Evolutionary conservation across 31 red algal genomes (phyloP).

Genomic region (Asparagopsis taxiformis): DNA sequence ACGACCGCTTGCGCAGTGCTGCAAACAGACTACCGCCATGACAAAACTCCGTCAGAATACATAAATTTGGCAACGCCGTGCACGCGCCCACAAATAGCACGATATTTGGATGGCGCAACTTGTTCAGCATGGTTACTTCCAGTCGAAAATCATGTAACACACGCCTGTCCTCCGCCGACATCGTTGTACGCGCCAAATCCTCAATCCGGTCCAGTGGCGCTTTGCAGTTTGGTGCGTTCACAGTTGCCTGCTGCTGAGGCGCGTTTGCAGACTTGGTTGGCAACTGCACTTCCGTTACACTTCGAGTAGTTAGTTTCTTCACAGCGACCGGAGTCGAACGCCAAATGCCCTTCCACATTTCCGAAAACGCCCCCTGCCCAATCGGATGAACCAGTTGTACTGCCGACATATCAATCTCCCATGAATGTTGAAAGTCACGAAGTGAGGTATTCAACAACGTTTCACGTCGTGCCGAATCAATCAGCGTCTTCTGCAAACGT

Average conservation of each 20-base stretch:
- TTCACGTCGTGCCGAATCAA: conserved; percentile 68
- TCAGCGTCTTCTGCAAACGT: conserved; percentile 66
- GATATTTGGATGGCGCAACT: conserved; percentile 94
- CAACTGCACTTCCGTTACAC: not conserved
- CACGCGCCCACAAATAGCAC: conserved; percentile 92
- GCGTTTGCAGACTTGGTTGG: not conserved
- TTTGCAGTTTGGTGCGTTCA: conserved; percentile 1
- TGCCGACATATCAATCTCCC: conserved; percentile 85
- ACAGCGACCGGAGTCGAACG: conserved; percentile 85
- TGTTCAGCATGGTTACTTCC: conserved; percentile 93
- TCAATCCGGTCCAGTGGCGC: conserved; percentile 10
- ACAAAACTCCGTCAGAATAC: conserved; percentile 98
- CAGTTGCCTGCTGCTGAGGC: conserved; percentile 3
- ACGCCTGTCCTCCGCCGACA: conserved; percentile 46
- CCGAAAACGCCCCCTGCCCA: conserved; percentile 87
- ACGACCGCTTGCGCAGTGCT: conserved; percentile 82
- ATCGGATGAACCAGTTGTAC: conserved; percentile 76
- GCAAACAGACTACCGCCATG: conserved; percentile 94
- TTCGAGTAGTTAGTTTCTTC: conserved; percentile 69
- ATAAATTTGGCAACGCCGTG: conserved; percentile 71
- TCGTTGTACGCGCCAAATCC: not conserved
- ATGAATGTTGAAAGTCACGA: conserved; percentile 77
- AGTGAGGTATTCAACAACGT: conserved; percentile 83
- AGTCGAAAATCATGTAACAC: conserved; percentile 83
- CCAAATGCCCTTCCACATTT: conserved; percentile 94